phyloP scores from a whole-genome alignment of 164 flowering plant genomes.

The Umbellularia californica region DNA sequence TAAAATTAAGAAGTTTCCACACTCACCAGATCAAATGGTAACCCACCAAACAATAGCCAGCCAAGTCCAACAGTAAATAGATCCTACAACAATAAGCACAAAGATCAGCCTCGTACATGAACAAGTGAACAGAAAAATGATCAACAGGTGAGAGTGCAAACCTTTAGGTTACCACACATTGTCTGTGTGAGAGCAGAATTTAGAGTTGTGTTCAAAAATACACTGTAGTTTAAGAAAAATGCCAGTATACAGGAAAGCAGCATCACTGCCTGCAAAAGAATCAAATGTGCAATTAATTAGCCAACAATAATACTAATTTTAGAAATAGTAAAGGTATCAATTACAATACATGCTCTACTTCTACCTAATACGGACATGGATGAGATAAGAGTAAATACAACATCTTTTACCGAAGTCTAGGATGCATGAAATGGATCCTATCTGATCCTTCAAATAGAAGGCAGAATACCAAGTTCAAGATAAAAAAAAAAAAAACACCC shows the following conservation, averaged over 20 bases:
- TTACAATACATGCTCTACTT: background rate
- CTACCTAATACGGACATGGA: background rate
- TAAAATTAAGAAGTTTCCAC: background rate
- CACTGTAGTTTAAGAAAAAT: slow-evolving; percentile 65
- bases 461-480: too few relatives aligned
- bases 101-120: background rate
- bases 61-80: slow-evolving; percentile 84
- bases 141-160: slow-evolving; percentile 15
- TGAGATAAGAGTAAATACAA: background rate
- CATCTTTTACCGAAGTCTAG: background rate
- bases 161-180: slow-evolving; percentile 89
- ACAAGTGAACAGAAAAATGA: background rate
- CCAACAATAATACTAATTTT: background rate
- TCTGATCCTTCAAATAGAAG: too few relatives aligned
- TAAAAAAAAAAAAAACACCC: too few relatives aligned
- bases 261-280: slow-evolving; percentile 66
- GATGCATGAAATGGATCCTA: background rate
- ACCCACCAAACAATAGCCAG: slow-evolving; percentile 92
- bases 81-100: slow-evolving; percentile 42
- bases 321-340: background rate
- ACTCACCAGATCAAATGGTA: slow-evolving; percentile 94
- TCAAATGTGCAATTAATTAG: slow-evolving; percentile 3
- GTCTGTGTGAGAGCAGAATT: slow-evolving; percentile 93
- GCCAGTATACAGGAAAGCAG: slow-evolving; percentile 81
- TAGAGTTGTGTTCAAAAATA: slow-evolving; percentile 77